phyloP scores from a whole-genome alignment of 2,329 filamentous ascomycete species.

The Microcyclosporella mali region DNA sequence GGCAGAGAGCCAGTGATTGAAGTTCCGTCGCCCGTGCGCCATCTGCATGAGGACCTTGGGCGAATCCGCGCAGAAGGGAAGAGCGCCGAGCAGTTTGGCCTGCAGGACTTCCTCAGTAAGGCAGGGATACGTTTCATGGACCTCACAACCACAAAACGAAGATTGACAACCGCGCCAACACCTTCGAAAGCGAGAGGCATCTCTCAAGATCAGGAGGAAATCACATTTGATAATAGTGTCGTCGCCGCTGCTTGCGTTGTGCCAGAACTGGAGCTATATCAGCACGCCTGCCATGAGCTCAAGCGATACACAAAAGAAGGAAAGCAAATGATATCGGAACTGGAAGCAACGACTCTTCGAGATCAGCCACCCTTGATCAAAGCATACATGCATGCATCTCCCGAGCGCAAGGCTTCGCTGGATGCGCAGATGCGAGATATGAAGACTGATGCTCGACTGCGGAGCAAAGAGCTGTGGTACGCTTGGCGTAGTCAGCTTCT shows the following conservation, averaged over 20 bases:
- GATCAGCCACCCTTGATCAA: constrained; percentile 88
- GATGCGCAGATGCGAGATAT: constrained; percentile 97
- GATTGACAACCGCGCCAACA: constrained; percentile 66
- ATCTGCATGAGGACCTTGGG: constrained; percentile 26
- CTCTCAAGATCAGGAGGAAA: constrained; percentile 33
- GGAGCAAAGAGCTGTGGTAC: constrained; percentile 97
- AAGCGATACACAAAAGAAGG: constrained; percentile 97
- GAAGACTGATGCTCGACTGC: constrained; percentile 81
- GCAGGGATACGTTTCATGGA: constrained; percentile 99
- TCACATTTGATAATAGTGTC: constrained; percentile 65
- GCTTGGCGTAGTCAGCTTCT: constrained; percentile 91
- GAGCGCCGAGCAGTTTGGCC: constrained; percentile 43
- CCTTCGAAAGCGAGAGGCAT: constrained; percentile 32
- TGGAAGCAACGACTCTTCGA: constrained; percentile 80
- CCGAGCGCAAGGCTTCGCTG: constrained; percentile 79
- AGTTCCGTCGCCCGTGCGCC: constrained; percentile 21
- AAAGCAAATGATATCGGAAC: constrained; percentile 79
- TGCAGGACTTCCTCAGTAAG: constrained; percentile 90
- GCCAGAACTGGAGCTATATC: constrained; percentile 88
- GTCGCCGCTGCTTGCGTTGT: constrained; percentile 86
- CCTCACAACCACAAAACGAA: constrained; percentile 87
- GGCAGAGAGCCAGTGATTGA: constrained; percentile 14
- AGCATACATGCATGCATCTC: constrained; percentile 80
- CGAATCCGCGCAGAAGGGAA: constrained; percentile 13
- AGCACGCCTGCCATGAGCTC: constrained; percentile 88